Base-by-base conservation (phyloP, 441 rosid species). In the Syzygium malaccense region DNA sequence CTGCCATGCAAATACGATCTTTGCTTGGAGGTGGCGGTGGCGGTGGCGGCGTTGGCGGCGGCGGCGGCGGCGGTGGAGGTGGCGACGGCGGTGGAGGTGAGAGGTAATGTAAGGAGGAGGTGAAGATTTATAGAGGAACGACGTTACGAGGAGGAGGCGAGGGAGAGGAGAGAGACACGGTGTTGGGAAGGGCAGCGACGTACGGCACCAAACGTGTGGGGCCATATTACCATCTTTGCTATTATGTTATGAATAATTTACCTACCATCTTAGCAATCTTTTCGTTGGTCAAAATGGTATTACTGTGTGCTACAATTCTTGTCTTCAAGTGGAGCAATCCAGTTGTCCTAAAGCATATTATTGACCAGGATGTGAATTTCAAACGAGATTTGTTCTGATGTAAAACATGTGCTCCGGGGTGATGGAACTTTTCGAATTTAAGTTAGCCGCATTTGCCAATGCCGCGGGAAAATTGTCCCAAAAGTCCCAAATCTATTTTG, bases 1-100 rank as follows among this genome's bases (percentile, higher is more conserved):
- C 92, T 93, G 99, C 98, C 97, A 95, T 95, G 86, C 93, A 95
- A 93, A 79, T 84, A 19, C 53, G 83, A 41, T 41, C n/a, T 75
- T 75, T 41, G 51, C 18, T 7, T 7, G n/a, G n/a, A 15, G 13
- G 28, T 45, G 13, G 60, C 3, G 60, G 12, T 1, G n/a, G 78
- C 1, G 26, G 14, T 5, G 23, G 80, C 10, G 28, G 41, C 41
- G 41, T 37, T 37, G 41, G 25, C 11, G 49, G 48, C 5, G 80
- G 28, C 0, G n/a, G 45, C 10, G 79, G 49, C 2, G 49, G n/a
- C 3, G 83, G 49, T 0, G 48, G 79, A 1, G 45, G 78, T 32
- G 78, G 80, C 0, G 51, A 51, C 6, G 83, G 8, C 3, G 32
- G 66, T 1, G 66, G 66, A 26, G 30, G 66, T 4, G 30, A 58